A percentile compares a stretch with the other conserved stretches of the same genome.
Conservation (phyloP, 2,329 filamentous ascomycete genomes). For the Colletotrichum sp. region DNA sequence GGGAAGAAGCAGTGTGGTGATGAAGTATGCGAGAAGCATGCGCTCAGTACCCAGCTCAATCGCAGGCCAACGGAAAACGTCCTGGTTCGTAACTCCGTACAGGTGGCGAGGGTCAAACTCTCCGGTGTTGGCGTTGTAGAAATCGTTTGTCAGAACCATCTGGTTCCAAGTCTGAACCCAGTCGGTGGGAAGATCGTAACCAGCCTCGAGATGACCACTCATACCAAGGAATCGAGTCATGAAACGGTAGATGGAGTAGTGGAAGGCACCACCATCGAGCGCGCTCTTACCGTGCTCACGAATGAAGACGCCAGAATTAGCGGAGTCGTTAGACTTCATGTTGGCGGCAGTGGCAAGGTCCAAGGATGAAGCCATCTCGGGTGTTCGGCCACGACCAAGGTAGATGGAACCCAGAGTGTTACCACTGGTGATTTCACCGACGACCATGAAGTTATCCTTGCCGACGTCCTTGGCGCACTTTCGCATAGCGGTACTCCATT, state of each 20-base stretch:
- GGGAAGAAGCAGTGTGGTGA: conserved; percentile 64
- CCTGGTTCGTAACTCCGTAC: conserved; percentile 69
- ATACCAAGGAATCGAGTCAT: conserved; percentile 35
- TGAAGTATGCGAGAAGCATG: conserved; percentile 61
- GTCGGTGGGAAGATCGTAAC: conserved; percentile 33
- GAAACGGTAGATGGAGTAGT: conserved; percentile 36
- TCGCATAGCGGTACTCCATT: conserved; percentile 62
- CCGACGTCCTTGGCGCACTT: conserved; percentile 60
- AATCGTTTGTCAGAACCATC: conserved; percentile 63
- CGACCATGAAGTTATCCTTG: conserved; percentile 69
- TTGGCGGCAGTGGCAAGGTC: conserved; percentile 21
- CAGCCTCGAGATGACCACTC: conserved; percentile 34
- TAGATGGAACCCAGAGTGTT: conserved; percentile 66
- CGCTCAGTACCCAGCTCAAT: conserved; percentile 61
- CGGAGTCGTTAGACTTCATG: conserved; percentile 13
- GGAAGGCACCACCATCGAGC: conserved; percentile 49
- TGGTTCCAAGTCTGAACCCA: conserved; percentile 59
- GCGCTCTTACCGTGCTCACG: conserved; percentile 60
- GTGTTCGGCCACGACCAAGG: conserved; percentile 64
- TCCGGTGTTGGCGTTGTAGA: conserved; percentile 65
- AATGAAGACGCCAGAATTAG: conserved; percentile 43
- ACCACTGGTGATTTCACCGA: conserved; percentile 68
- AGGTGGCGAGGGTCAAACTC: conserved; percentile 68
- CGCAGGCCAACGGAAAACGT: conserved; percentile 69
- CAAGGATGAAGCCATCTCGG: conserved; percentile 22